phyloP scores from a whole-genome alignment of 805 yeast genomes.

The Alloascoidea hylecoeti region DNA sequence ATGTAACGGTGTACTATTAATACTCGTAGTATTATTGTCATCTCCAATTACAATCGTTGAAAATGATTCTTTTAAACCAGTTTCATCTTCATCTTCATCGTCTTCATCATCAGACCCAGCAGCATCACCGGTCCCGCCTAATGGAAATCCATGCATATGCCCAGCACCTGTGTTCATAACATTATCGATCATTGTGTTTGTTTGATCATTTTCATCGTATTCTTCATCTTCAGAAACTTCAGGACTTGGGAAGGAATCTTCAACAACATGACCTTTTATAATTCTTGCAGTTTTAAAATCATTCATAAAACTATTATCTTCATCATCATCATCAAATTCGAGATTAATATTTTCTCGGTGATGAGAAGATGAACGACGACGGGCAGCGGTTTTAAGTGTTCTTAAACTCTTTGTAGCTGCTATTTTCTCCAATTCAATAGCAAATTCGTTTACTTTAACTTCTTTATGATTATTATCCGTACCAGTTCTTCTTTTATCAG shows the following conservation, averaged over 20 bases:
- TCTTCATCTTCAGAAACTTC: slow-evolving; percentile 7
- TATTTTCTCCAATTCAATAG: neutral
- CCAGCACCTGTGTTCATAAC: no score
- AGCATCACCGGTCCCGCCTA: slow-evolving; percentile 75
- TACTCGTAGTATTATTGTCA: no score
- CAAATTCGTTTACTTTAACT: slow-evolving; percentile 7
- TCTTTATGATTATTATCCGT: slow-evolving; percentile 31
- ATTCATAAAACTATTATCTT: neutral
- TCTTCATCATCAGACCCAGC: slow-evolving; percentile 70
- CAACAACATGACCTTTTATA: slow-evolving; percentile 93
- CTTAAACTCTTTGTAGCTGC: neutral
- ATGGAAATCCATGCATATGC: slow-evolving; percentile 38
- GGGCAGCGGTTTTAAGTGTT: no score
- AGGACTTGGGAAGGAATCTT: slow-evolving; percentile 49
- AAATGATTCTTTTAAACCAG: no score
- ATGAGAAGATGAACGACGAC: no score
- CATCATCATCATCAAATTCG: neutral
- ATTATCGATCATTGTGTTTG: neutral
- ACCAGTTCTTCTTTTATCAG: slow-evolving; percentile 76
- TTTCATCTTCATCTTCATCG: slow-evolving; percentile 43
- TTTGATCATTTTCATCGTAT: neutral
- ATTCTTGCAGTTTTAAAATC: slow-evolving; percentile 82
- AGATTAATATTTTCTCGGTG: neutral
- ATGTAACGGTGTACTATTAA: no score
- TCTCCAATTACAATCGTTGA: no score